Base-by-base conservation (phyloP, 2,329 filamentous ascomycete species). In the Akanthomyces muscarius region DNA sequence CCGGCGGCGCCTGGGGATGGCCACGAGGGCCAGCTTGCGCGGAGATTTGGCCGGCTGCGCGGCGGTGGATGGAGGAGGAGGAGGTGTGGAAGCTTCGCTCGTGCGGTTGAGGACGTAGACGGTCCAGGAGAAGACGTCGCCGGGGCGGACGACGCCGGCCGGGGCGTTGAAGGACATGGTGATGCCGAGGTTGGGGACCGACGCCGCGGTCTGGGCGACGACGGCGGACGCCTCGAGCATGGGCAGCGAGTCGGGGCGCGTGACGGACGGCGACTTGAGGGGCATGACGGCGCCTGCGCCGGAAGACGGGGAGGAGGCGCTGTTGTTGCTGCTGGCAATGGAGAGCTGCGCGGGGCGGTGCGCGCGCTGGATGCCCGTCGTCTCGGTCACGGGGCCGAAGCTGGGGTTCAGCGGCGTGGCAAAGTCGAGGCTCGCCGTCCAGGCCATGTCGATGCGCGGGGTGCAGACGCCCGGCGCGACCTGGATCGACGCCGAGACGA, bases 41-140 rank as follows among this genome's bases (percentile, higher is more conserved):
- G 83, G 76, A 2, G 77, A 71, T 0, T 73, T 68, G 44, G 79
- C 75, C 33, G 65, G 63, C 70, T 74, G 36, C 50, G 28, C 14
- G 6, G 38, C 10, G 38, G 13, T 11, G 36, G 52, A 28, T 13
- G 36, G 14, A 53, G 30, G 18, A 38, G 50, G 25, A n/a, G 52
- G 33, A 14, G 52, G 21, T 14, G 38, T 3, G 14, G 38, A 14
- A 14, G 41, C 80, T 33, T 77, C 81, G 47, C 78, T 77, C 53
- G 84, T 86, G 55, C 88, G 85, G 73, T 94, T 95, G 66, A 91
- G 88, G 44, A 93, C 86, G 70, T 91, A 89, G 18, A 93, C 82
- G 41, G 83, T 83, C 87, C 91, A 91, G 47, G 80, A 78, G 72
- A 95, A 92, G 56, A 86, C 79, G 52, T 90, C 81, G 44, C 89